Evolutionary conservation across 495 filamentous ascomycete genomes (phyloP), one percentile per base, ranked within the genome.

Genomic region (Lindgomyces ingoldianus): DNA sequence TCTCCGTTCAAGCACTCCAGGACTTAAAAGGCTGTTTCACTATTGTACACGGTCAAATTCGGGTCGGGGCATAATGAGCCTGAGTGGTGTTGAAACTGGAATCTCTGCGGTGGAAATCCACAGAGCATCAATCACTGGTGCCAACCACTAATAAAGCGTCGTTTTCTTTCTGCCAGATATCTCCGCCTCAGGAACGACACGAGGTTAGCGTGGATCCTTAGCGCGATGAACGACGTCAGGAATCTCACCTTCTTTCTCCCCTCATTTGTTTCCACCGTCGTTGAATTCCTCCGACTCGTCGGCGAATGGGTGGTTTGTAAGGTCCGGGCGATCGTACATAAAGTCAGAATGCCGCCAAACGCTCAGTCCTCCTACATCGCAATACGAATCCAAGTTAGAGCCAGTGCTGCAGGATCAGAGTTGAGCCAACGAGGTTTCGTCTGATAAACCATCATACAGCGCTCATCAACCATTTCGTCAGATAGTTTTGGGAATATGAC

Each of bases 151-250:
- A n/a, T n/a, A n/a, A n/a, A n/a, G n/a, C n/a, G n/a, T n/a, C n/a
- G n/a, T n/a, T n/a, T n/a, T n/a, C n/a, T n/a, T n/a, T n/a, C n/a
- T n/a, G n/a, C n/a, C n/a, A n/a, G n/a, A n/a, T n/a, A n/a, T n/a
- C n/a, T n/a, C n/a, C n/a, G n/a, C n/a, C 33, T 14, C 33, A 39
- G 14, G 70, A 70, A 67, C 70, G 70, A 72, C 36, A 14, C 48
- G 63, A 64, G 62, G 70, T 72, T 72, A 72, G 70, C 67, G 51
- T 39, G 16, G 1, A 21, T 25, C 33, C 14, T 57, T 42, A 57
- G 53, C 33, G 29, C 30, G 29, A 39, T 6, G 3, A 29, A 9
- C 22, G 4, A 9, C 12, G 9, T 18, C 19, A 14, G 9, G 11
- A 22, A 52, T 25, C 24, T 18, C 14, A 27, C 48, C 3, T 52